Percentiles rank a stretch among this genome's conserved stretches.
Evolutionary conservation across 78 protist genomes (phyloP).

Genomic region (Blattamonas nauphoetae): DNA sequence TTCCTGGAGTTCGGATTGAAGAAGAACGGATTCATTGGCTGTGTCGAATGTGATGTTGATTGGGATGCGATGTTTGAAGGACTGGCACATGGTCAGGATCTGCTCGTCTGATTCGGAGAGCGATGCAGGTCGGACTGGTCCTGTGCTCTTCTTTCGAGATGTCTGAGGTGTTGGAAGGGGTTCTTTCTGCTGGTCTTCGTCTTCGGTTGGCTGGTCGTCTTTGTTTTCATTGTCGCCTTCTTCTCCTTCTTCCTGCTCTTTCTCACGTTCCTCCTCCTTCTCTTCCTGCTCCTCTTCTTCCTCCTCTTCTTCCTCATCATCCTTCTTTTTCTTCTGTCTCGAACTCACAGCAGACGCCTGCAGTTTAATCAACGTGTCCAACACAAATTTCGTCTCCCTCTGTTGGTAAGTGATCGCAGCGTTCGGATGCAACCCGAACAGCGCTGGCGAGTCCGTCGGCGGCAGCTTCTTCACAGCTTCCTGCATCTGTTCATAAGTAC

Average conservation of each 20-base stretch:
- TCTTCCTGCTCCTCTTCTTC: neutral
- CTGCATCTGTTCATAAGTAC: neutral
- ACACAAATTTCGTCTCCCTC: slow-evolving; percentile 11
- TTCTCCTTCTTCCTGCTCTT: neutral
- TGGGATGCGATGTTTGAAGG: too few species aligned
- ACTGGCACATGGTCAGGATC: too few species aligned
- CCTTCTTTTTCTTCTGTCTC: neutral
- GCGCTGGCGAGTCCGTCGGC: slow-evolving; percentile 9
- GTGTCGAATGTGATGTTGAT: too few species aligned
- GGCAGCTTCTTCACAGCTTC: neutral
- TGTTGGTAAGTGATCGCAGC: slow-evolving; percentile 45
- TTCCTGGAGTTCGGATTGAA: too few species aligned
- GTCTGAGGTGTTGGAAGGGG: too few species aligned
- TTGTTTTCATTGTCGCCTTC: neutral
- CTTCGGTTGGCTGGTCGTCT: neutral
- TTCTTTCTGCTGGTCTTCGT: neutral
- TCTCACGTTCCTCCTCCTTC: neutral
- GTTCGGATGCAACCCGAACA: slow-evolving; percentile 55
- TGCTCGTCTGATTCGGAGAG: too few species aligned
- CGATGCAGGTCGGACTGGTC: too few species aligned
- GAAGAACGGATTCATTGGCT: too few species aligned
- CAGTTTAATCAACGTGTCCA: slow-evolving; percentile 25
- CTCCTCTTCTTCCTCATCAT: neutral
- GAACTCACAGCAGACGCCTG: slow-evolving; percentile 26
- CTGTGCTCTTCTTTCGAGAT: too few species aligned